phyloP scores from a whole-genome alignment of 2,329 filamentous ascomycete species.

The Pseudopyricularia javanii region DNA sequence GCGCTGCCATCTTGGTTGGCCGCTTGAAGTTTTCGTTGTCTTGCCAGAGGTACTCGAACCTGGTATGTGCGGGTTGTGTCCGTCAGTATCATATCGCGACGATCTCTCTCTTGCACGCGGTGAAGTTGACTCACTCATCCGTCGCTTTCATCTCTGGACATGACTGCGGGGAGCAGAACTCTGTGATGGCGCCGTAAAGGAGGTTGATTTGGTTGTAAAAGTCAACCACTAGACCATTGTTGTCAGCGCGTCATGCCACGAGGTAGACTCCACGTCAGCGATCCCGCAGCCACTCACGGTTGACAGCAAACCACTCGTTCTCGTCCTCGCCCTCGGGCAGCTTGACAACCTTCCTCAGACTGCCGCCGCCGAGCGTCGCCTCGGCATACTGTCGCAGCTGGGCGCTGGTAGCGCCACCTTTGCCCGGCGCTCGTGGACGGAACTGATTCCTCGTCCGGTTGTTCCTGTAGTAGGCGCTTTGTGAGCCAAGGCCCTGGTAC shows the following conservation, averaged over 20 bases:
- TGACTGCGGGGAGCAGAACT: slow-evolving; percentile 94
- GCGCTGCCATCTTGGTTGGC: slow-evolving; percentile 95
- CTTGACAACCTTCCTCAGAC: slow-evolving; percentile 90
- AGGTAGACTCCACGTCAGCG: background rate
- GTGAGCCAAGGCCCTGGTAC: slow-evolving; percentile 23
- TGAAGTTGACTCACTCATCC: slow-evolving; percentile 59
- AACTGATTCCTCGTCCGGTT: slow-evolving; percentile 83
- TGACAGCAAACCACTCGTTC: slow-evolving; percentile 97
- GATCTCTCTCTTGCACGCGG: background rate
- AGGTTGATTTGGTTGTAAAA: slow-evolving; percentile 99
- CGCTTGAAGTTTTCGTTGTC: slow-evolving; percentile 88
- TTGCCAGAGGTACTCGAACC: slow-evolving; percentile 99
- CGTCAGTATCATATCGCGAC: background rate
- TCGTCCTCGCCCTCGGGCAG: slow-evolving; percentile 93
- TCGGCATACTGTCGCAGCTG: slow-evolving; percentile 97
- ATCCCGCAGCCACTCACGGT: slow-evolving; percentile 48
- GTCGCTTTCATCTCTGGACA: slow-evolving; percentile 99
- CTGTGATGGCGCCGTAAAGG: slow-evolving; percentile 95
- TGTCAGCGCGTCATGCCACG: slow-evolving; percentile 12
- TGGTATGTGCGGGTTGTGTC: slow-evolving; percentile 17
- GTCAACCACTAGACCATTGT: slow-evolving; percentile 64
- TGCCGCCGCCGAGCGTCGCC: slow-evolving; percentile 88
- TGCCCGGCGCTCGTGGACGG: slow-evolving; percentile 71
- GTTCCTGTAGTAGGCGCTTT: slow-evolving; percentile 44
- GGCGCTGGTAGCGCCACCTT: slow-evolving; percentile 75